phyloP scores from a whole-genome alignment of 2,329 filamentous ascomycete genomes.

The Beauveria sp. region DNA sequence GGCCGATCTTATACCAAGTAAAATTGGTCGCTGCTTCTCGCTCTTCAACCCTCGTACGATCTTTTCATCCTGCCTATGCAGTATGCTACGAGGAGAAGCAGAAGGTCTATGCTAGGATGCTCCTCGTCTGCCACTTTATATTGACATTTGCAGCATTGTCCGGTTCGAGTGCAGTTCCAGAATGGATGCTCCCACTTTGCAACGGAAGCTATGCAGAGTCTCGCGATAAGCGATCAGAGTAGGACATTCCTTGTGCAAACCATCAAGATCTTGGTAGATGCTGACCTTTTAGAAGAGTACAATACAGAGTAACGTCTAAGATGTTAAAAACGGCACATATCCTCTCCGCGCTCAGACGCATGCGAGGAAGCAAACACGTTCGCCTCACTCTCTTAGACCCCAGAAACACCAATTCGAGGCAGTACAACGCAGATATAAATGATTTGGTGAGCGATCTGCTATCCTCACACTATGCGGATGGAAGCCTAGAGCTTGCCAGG shows the following conservation, averaged over 20 bases:
- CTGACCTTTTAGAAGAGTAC: not conserved
- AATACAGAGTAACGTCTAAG: not conserved
- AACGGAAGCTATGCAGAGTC: not conserved
- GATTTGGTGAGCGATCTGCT: not conserved
- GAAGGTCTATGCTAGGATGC: not conserved
- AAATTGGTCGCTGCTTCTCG: not conserved
- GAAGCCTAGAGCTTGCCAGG: not conserved
- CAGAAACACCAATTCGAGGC: not conserved
- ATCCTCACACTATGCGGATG: not conserved
- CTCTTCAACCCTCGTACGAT: not conserved
- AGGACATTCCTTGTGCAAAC: not conserved
- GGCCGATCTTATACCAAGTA: not conserved
- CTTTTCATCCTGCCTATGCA: not conserved
- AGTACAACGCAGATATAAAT: not conserved
- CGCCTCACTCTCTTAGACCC: not conserved
- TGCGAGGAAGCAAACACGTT: not conserved
- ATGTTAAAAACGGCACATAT: not conserved
- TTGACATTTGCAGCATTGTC: not conserved
- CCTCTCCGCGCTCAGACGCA: not conserved
- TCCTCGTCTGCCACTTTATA: not conserved
- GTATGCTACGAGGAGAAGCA: not conserved
- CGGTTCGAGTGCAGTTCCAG: not conserved
- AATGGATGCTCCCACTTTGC: not conserved
- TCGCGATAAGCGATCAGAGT: not conserved
- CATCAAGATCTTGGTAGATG: not conserved